Base-by-base conservation (phyloP, 1,139 yeast genomes). In the Saccharomycopsis hybrid region DNA sequence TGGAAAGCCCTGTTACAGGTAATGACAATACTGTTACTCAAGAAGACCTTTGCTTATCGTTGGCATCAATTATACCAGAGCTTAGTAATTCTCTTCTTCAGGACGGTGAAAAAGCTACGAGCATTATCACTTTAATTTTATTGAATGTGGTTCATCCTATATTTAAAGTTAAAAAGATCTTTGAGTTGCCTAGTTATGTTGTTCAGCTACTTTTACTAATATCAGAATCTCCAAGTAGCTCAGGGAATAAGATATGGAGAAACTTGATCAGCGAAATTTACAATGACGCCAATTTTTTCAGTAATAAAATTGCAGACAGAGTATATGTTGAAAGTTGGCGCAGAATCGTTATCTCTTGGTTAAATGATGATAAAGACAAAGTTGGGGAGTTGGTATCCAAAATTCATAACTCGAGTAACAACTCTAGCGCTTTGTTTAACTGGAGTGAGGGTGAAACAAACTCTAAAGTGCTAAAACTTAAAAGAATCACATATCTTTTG, bases 381-480 rank as follows among this genome's bases (percentile, higher is more conserved):
- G 62, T 85, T 46, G 61, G 63, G 3, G 95, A 86, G 30, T 68
- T 80, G 47, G 61, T 82, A 36, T 51, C 68, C 24, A 68, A 76
- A 53, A 60, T 83, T n/a, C 65, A 80, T 0, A 72, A 80, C 5
- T 67, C 71, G 46, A 72, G 74, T 31, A 66, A 80, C 1, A 68
- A 82, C 3, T 70, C 82, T 0, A 72, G 81, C 11, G 78, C 78
- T 8, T 69, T 85, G 30, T 85, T 86, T 64, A 80, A 77, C 41
- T 85, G 95, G 90, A 80, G 81, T 56, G 95, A 87, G 55, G 78
- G 84, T 18, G 92, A 84, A 56, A 68, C 80, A 33, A 77, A 74
- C 31, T 68, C 66, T 49, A 75, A 77, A 48, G 67, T 74, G 3
- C 63, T 68, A 53, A 72, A 77, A 35, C 60, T 87, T 43, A 77